Base-by-base conservation (phyloP, 2,329 filamentous ascomycete genomes). In the Diaporthe capsici region DNA sequence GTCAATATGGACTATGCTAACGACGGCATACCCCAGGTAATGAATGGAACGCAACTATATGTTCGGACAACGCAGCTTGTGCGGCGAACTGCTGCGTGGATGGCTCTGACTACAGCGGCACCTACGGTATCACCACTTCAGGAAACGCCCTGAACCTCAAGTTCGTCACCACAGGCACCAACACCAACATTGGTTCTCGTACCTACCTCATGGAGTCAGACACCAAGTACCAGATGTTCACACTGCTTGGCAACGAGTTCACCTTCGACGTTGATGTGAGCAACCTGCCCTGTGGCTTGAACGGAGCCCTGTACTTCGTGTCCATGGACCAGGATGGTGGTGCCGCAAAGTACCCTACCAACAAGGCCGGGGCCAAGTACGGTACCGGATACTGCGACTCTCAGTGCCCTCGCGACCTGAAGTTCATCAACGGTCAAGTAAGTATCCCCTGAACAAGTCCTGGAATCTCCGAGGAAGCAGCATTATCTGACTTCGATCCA, bases 221-320 rank as follows among this genome's bases (percentile, higher is more conserved):
- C 60, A 86, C 86, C 79, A 89, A 88, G 75, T 94, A 94, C 83
- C 85, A 93, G 84, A 88, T 89, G 81, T 92, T 94, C 85, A 88
- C 90, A 75, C 86, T 94, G 76, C 86, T 91, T 72, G 91, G 90
- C 83, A 88, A 92, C 80, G 93, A 94, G 83, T 92, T 94, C 84
- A 92, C 91, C 72, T 94, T 94, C 77, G 92, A 94, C 72, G 92
- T 94, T 34, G 92, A 94, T 81, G 90, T 93, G 61, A 93, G 92
- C 58, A 88, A 89, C 79, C 86, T 94, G n/a, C 89, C 90, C 13
- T 93, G 92, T 79, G 92, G 92, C 75, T 83, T 93, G 76, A 93
- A 93, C 82, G 91, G 91, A 68, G 91, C 91, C 44, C 82, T 93
- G 31, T 92, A 92, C 79, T 83, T 80, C 53, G 80, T 78, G 28